phyloP scores from a whole-genome alignment of 768 basidiomycete genomes.

The Leccinum barrowsii region DNA sequence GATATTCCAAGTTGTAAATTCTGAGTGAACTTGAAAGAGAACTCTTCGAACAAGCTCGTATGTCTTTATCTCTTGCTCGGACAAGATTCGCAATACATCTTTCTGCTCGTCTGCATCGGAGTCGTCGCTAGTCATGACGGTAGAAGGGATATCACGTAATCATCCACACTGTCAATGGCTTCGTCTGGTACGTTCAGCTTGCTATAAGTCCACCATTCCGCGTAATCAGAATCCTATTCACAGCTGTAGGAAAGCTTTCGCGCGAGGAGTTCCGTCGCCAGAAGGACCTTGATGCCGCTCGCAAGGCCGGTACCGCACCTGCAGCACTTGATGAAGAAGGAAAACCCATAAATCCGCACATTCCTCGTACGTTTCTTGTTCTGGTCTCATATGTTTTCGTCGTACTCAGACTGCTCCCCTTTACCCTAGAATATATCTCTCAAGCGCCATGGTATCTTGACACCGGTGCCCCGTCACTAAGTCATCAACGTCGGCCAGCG shows the following conservation, averaged over 20 bases:
- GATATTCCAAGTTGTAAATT: constrained; percentile 21
- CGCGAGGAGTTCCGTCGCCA: constrained; percentile 92
- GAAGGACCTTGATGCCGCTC: constrained; percentile 96
- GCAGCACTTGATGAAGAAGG: constrained; percentile 95
- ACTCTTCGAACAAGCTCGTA: constrained; percentile 14
- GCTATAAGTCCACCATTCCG: background rate
- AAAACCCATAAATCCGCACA: constrained; percentile 95
- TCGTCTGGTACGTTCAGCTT: constrained; percentile 22
- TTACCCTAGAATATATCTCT: constrained; percentile 83
- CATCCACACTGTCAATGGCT: constrained; percentile 13
- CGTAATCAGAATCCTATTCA: background rate
- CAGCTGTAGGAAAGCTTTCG: constrained; percentile 77
- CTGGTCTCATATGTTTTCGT: background rate
- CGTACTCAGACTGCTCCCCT: background rate
- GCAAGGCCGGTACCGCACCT: constrained; percentile 97
- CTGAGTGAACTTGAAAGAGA: constrained; percentile 22
- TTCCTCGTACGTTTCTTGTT: constrained; percentile 72
- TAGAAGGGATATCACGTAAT: constrained; percentile 7
- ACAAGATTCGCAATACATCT: constrained; percentile 7
- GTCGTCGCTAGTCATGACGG: background rate
- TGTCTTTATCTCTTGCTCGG: background rate
- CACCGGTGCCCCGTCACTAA: constrained; percentile 88
- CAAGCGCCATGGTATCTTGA: constrained; percentile 99
- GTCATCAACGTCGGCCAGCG: constrained; percentile 81
- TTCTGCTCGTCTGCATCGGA: constrained; percentile 9